phyloP scores from a whole-genome alignment of 345 rosid species.

The Citrus sinensis region DVS_A1.0 CM039164.1:29086501-29087000 shows the following conservation, averaged over 20 bases:
- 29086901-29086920: not conserved
- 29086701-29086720: slow-evolving; percentile 19
- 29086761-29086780: slow-evolving; percentile 5
- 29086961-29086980: not conserved
- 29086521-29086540: not conserved
- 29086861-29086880: not conserved
- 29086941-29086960: slow-evolving; percentile 27
- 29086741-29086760: slow-evolving; percentile 12
- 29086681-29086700: not conserved
- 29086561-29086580: slow-evolving; percentile 13
- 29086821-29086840: not conserved
- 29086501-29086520: slow-evolving; percentile 11
- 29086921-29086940: slow-evolving; percentile 25
- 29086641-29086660: slow-evolving; percentile 1
- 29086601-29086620: not conserved
- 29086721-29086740: slow-evolving; percentile 8
- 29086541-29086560: no score
- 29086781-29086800: slow-evolving; percentile 10
- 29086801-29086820: slow-evolving; percentile 27
- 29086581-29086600: slow-evolving; percentile 12
- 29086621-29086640: slow-evolving; percentile 12
- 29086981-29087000: slow-evolving; percentile 25
- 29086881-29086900: not conserved
- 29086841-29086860: not conserved
- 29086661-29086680: slow-evolving; percentile 15